Conservation (phyloP, 2,329 filamentous ascomycete genomes). For the Cladosporium colombiae region DNA sequence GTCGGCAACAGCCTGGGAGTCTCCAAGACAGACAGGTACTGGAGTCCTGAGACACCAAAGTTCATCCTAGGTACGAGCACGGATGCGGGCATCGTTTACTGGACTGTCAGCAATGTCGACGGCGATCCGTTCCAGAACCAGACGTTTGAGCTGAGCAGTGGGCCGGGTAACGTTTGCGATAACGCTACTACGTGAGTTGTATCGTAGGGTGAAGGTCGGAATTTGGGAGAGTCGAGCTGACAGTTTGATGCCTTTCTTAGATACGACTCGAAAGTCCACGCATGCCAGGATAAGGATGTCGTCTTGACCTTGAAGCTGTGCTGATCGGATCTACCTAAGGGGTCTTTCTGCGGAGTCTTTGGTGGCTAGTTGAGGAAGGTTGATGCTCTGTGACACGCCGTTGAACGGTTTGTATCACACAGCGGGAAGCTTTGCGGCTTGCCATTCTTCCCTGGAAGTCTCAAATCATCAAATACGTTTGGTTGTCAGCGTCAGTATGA, state of each 20-base stretch:
- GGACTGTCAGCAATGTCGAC: slow-evolving; percentile 31
- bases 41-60: slow-evolving; percentile 27
- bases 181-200: slow-evolving; percentile 17
- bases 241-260: neutral
- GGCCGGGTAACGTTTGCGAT: slow-evolving; percentile 14
- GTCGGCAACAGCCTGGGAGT: slow-evolving; percentile 36
- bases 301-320: slow-evolving; percentile 27
- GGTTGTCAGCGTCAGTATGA: neutral
- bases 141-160: slow-evolving; percentile 27
- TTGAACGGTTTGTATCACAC: neutral
- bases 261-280: slow-evolving; percentile 25
- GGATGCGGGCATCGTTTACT: slow-evolving; percentile 30
- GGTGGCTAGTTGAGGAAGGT: neutral
- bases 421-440: neutral
- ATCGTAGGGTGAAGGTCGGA: neutral
- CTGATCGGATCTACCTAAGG: neutral
- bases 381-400: neutral
- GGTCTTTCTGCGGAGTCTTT: neutral
- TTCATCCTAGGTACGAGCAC: slow-evolving; percentile 32
- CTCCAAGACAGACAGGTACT: slow-evolving; percentile 31
- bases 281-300: slow-evolving; percentile 27
- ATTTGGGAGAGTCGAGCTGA: neutral
- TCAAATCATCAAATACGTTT: neutral
- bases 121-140: slow-evolving; percentile 32
- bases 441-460: neutral